Evolutionary conservation across 2,329 filamentous ascomycete genomes (phyloP), one percentile per base, ranked within the genome.

Genomic region (Curvularia lunata): DNA sequence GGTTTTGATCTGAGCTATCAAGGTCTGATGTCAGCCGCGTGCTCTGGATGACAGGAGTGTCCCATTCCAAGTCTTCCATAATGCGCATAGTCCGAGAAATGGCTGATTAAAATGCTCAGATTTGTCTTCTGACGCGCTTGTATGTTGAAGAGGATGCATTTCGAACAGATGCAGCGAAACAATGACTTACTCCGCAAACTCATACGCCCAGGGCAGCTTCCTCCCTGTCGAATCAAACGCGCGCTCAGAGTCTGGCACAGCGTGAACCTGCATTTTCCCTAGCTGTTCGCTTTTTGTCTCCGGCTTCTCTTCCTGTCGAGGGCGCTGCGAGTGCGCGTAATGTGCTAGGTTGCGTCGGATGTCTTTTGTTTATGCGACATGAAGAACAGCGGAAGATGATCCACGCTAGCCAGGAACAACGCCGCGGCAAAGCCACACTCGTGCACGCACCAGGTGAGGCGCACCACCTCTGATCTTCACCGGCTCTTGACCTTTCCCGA

Each of bases 171-270:
- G 12, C 16, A 50, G 34, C 32, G 37, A 51, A 42, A 40, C 18
- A 40, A 32, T 28, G 49, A 79, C 83, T 78, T 75, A 86, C 84
- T 86, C 84, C 73, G 84, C 83, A 69, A 83, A 86, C 62, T 87
- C 82, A 72, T 85, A 86, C 16, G 80, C 85, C 85, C 85, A 88
- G n/a, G 86, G 86, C 48, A 89, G 71, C 52, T 80, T 78, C 65
- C 84, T 83, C 48, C 86, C 86, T 48, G 83, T 82, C 52, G 83
- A 81, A 68, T 88, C 85, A 67, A 81, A 79, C 30, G 84, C 85
- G 68, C 85, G 83, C 74, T 88, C 86, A 65, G 85, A 81, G 52
- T 84, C 84, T 32, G 86, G 85, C 10, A 89, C 86, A 30, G 84
- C 85, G 74, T 89, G 86, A 50, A 88, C 85, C 75, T 89, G 86